Evolutionary conservation across 2,329 filamentous ascomycete species (phyloP), one percentile per base, ranked within the genome.

Genomic region (Fusarium oxysporum): DNA sequence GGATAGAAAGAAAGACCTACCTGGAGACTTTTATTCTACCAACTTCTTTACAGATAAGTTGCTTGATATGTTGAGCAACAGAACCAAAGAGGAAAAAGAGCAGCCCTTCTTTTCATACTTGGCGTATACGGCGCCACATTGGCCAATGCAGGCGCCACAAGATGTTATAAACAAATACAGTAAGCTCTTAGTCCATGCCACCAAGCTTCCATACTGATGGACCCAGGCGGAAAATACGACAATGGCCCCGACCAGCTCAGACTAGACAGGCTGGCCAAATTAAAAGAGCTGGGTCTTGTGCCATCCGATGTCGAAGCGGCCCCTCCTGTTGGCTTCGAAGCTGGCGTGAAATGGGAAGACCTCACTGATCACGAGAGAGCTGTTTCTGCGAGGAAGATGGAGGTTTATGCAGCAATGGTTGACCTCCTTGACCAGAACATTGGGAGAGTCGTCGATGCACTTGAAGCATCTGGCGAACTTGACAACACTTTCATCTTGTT

Each of bases 401-500:
- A 89, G 70, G 83, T 86, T 14, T 90, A 86, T 61, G 87, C 88
- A 0, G 88, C 82, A 2, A 89, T 90, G 87, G 87, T 89, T 6
- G 86, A 89, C 56, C 83, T 83, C 53, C 88, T 89, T 58, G 87
- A 89, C 67, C 73, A 80, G 51, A 86, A 87, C 55, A 84, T 89
- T 25, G 87, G 87, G 45, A 85, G 86, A 61, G 85, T 89, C 3
- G 79, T 88, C 44, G 79, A 86, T 47, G 84, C 87, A 61, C 82
- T 89, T 9, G 81, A 85, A 62, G 74, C 80, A 21, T 85, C 83
- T 5, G 84, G 82, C 53, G 86, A 88, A 72, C 80, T 87, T 5
- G 86, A 88, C 65, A 87, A 88, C 72, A 89, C 86, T 9, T 85
- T 88, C 62, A 82, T 89, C 47, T 82, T 85, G 74, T 88, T 88